Base-by-base conservation (phyloP, 495 filamentous ascomycete species). In the Filosporella fistucella region DNA sequence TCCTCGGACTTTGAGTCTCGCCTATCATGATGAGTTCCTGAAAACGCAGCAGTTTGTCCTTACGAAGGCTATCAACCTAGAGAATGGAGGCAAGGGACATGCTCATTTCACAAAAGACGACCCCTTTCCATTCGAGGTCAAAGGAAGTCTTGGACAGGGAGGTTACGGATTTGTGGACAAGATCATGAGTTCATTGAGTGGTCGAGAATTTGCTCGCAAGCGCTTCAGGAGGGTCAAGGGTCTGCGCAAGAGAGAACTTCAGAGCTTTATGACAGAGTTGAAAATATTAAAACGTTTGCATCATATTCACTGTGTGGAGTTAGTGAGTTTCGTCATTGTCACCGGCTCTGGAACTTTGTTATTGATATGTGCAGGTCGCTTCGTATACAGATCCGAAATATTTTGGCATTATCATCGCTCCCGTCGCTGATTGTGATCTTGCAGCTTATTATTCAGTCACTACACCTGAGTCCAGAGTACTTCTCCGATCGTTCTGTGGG, bases 361-460 rank as follows among this genome's bases (percentile, higher is more conserved):
- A 30, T 4, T 30, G 18, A n/a, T 36, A 3, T 35, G 32, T 35
- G 1, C 35, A 49, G 47, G 25, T 45, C 26, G 33, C n/a, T 13
- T 46, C 42, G 21, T 52, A 52, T 24, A 52, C 42, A 16, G 49
- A 52, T 26, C 42, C 1, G 6, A 52, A 52, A 46, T 47, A 52
- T 21, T 8, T 52, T 34, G 49, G 41, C 26, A 13, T 52, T 2
- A 39, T 52, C 24, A 52, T 41, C 34, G 25, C 12, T 23, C 49
- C 49, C 14, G 42, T 45, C 1, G 49, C 49, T 16, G 49, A 52
- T n/a, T 39, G 12, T 23, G 20, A 52, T 34, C 34, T 52, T 12
- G 23, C 22, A 32, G 12, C n/a, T 13, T 52, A 45, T 45, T n/a
- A 34, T n/a, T n/a, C n/a, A n/a, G n/a, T n/a, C n/a, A n/a, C n/a